These are phyloP conservation scores for Staphylotrichum tortipilum DNA, from an alignment of 495 filamentous ascomycete genomes.

Conservation along the genomic window DNA sequence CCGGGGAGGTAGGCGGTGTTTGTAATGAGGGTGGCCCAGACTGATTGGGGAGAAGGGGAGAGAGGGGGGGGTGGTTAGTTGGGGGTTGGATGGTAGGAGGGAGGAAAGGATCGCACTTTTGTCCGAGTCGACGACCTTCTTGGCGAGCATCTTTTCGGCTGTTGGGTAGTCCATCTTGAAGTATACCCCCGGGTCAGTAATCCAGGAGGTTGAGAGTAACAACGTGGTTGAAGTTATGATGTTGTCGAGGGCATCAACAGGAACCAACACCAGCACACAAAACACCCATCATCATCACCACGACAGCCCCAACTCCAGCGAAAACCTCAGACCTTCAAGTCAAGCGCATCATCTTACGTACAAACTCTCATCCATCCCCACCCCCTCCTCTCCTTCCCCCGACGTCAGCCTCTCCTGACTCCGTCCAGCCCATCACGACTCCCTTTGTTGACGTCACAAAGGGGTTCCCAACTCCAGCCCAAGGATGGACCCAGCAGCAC, in stretches of 20 bases:
- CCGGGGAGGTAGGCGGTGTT: constrained; percentile 66
- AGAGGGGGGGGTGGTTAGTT: background rate
- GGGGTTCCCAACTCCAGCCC: background rate
- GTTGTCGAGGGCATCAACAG: too few species aligned
- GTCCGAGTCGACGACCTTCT: constrained; percentile 19
- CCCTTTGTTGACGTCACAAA: constrained; percentile 2
- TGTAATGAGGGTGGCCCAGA: constrained; percentile 75
- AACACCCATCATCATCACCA: too few species aligned
- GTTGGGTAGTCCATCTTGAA: too few species aligned
- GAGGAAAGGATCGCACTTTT: constrained; percentile 11
- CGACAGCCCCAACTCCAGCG: too few species aligned
- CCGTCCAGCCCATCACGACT: background rate
- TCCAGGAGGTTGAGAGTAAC: too few species aligned
- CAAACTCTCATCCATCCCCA: too few species aligned
- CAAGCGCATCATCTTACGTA: too few species aligned
- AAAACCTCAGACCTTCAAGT: too few species aligned
- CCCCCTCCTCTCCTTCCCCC: background rate
- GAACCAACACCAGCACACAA: too few species aligned
- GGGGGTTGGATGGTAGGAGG: background rate
- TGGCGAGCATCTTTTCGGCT: too few species aligned
- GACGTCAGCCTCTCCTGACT: background rate
- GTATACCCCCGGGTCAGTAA: too few species aligned
- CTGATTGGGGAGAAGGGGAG: constrained; percentile 24
- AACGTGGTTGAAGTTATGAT: too few species aligned
- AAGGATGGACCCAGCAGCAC: background rate